A percentile compares a stretch with the other conserved stretches of the same genome.
Evolutionary conservation across 139 green algal genomes (phyloP).

Genomic region (Chlamydomonas incerta): DNA sequence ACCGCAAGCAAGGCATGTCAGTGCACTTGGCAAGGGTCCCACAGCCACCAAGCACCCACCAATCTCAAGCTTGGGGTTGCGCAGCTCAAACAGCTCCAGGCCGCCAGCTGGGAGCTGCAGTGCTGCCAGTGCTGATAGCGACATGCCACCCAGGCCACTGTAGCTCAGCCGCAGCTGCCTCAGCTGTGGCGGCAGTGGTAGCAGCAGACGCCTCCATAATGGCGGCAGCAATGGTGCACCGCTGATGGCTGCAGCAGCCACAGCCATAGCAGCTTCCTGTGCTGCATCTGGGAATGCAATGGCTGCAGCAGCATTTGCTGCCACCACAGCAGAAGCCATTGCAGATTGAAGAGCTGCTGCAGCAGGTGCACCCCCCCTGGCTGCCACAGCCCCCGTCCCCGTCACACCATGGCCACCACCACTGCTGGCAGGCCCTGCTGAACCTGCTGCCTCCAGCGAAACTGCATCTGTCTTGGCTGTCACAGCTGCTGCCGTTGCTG

Average conservation of each 20-base stretch:
- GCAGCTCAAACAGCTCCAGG: conserved; percentile 7
- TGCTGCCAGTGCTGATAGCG: conserved; percentile 9
- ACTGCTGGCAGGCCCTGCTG: not conserved
- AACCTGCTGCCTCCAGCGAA: not conserved
- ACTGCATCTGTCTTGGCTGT: not conserved
- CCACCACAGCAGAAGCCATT: no score
- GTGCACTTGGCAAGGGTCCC: no score
- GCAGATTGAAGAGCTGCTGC: no score
- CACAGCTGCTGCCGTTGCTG: not conserved
- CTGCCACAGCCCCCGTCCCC: not conserved
- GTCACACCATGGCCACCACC: not conserved
- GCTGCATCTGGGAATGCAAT: no score
- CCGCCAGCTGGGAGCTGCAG: not conserved
- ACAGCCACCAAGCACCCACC: no score
- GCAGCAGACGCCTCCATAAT: not conserved
- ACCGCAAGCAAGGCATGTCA: no score
- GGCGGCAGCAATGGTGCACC: not conserved
- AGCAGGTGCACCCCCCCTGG: no score
- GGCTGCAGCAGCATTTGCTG: not conserved
- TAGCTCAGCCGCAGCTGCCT: not conserved
- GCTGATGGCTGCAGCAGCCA: not conserved
- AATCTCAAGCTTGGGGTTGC: conserved; percentile 26
- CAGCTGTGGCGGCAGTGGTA: conserved; percentile 14
- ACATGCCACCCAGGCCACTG: conserved; percentile 27
- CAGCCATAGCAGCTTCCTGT: no score